Evolutionary conservation across 495 filamentous ascomycete species (phyloP).

Genomic region (Penicillium simplicissimum): DNA sequence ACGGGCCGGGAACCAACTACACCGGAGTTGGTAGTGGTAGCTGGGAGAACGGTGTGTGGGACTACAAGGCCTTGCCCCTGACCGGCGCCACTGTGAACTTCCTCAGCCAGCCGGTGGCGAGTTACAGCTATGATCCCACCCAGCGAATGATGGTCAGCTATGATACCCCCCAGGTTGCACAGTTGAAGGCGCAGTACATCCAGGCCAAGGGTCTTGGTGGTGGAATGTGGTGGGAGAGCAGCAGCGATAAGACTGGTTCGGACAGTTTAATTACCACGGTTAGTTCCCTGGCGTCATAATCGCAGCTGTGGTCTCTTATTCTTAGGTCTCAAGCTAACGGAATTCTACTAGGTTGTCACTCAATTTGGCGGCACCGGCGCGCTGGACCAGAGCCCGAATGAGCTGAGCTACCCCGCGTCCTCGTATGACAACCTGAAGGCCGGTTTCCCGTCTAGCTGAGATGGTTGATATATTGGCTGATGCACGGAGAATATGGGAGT

Average conservation of each 20-base stretch:
- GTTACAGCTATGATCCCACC: constrained; percentile 66
- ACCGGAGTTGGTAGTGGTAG: constrained; percentile 64
- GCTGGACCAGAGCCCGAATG: constrained; percentile 32
- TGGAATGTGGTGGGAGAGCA: constrained; percentile 90
- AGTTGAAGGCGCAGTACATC: constrained; percentile 67
- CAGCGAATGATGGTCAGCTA: constrained; percentile 70
- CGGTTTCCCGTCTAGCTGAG: constrained; percentile 22
- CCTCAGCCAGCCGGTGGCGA: constrained; percentile 42
- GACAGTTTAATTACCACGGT: constrained; percentile 64
- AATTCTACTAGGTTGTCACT: constrained; percentile 30
- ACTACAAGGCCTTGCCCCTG: constrained; percentile 64
- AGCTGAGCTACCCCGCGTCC: constrained; percentile 37
- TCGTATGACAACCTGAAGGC: constrained; percentile 35
- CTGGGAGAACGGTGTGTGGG: constrained; percentile 79
- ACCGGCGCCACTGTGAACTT: constrained; percentile 28
- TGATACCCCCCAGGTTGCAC: constrained; percentile 63
- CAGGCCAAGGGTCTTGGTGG: constrained; percentile 65
- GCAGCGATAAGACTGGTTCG: constrained; percentile 61
- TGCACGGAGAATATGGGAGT: not conserved
- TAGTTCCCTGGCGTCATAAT: constrained; percentile 14
- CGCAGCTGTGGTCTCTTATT: not conserved
- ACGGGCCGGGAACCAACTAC: constrained; percentile 68
- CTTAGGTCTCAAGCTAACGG: not conserved
- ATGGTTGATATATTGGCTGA: not conserved
- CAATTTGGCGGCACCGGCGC: constrained; percentile 28